phyloP scores from a whole-genome alignment of 495 filamentous ascomycete species.

The Aspergillus egyptiacus region DNA sequence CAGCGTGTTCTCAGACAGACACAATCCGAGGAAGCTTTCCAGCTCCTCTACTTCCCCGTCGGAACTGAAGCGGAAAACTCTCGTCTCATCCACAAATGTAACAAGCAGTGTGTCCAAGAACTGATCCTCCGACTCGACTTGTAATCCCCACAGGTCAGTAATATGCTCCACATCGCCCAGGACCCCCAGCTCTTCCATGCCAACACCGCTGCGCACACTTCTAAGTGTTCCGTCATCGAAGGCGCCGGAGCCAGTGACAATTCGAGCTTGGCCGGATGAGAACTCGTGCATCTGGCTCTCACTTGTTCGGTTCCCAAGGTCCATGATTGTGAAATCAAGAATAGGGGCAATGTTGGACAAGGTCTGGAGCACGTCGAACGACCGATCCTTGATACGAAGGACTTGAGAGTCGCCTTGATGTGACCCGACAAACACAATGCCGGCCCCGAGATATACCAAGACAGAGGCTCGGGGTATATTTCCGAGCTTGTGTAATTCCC shows the following conservation, averaged over 20 bases:
- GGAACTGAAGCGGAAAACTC: constrained; percentile 69
- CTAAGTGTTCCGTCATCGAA: constrained; percentile 79
- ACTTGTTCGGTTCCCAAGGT: constrained; percentile 76
- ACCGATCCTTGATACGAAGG: constrained; percentile 52
- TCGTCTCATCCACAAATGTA: constrained; percentile 77
- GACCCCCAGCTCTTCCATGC: constrained; percentile 80
- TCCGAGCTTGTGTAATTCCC: constrained; percentile 63
- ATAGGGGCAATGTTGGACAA: constrained; percentile 84
- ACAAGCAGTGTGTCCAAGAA: constrained; percentile 66
- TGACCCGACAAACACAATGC: constrained; percentile 78
- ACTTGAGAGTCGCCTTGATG: constrained; percentile 91
- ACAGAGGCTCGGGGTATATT: constrained; percentile 65
- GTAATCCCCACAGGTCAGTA: constrained; percentile 60
- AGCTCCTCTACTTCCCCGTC: constrained; percentile 83
- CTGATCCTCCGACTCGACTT: constrained; percentile 40
- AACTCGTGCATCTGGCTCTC: constrained; percentile 80
- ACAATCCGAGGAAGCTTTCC: constrained; percentile 62
- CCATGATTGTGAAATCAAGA: constrained; percentile 90
- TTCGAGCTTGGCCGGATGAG: constrained; percentile 88
- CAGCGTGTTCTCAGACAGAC: constrained; percentile 66
- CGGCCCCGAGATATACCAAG: constrained; percentile 72
- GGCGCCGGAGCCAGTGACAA: constrained; percentile 87
- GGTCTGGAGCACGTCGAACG: constrained; percentile 65
- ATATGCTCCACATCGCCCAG: constrained; percentile 75
- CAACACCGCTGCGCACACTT: constrained; percentile 88